Conservation (phyloP, 1,139 yeast species). For the Yamadazyma trypodendri region DNA sequence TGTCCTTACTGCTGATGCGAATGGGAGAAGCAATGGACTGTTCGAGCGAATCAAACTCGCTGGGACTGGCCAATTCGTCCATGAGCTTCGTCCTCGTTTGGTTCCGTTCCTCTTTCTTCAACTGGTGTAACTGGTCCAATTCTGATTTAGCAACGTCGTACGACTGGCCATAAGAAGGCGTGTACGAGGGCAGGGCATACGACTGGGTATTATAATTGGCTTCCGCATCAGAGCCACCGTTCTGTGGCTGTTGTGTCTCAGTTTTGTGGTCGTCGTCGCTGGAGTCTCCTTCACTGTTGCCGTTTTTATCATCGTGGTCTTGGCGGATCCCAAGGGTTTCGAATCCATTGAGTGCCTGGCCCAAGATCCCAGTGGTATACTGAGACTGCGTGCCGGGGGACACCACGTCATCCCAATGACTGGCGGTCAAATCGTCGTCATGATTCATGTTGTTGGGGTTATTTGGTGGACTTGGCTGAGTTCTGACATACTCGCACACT, state of each 20-base stretch:
- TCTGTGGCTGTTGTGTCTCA: conserved; percentile 7
- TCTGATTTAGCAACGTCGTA: conserved; percentile 22
- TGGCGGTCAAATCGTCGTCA: conserved; percentile 34
- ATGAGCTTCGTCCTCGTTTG: conserved; percentile 36
- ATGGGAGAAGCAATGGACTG: conserved; percentile 20
- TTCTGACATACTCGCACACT: not conserved
- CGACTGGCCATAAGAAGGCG: conserved; percentile 6
- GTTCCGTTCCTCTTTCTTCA: conserved; percentile 34
- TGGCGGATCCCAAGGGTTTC: conserved; percentile 22
- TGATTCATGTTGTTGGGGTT: conserved; percentile 26
- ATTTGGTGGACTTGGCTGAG: not conserved
- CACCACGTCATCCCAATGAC: conserved; percentile 39
- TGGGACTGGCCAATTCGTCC: conserved; percentile 35
- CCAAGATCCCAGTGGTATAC: not conserved
- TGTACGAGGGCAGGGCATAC: too few relatives aligned
- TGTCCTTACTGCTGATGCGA: conserved; percentile 21
- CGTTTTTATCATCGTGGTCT: conserved; percentile 16
- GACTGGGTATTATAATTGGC: too few relatives aligned
- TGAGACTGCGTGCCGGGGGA: conserved; percentile 18
- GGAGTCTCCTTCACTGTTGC: not conserved
- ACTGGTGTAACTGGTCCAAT: conserved; percentile 32
- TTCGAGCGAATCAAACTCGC: conserved; percentile 23
- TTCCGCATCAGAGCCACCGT: too few relatives aligned
- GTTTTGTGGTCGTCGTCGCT: conserved; percentile 16
- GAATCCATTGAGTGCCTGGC: conserved; percentile 25